Conservation (phyloP, 148 eudicot genomes). For the Diospyros lotus region DNA sequence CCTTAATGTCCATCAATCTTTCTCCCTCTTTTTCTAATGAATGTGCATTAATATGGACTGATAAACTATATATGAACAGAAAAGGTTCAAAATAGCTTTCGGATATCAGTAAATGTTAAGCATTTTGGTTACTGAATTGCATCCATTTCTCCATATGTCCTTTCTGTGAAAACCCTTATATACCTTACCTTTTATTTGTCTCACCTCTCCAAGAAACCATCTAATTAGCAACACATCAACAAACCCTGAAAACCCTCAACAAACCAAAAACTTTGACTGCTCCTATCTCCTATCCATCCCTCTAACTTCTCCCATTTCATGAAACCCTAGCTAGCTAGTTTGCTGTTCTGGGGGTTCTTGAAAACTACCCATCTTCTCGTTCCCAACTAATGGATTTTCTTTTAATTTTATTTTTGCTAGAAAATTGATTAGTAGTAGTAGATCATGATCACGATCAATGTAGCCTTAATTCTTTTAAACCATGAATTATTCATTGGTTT, state of each 20-base stretch:
- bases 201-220: slow-evolving; percentile 31
- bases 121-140: slow-evolving; percentile 17
- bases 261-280: slow-evolving; percentile 48
- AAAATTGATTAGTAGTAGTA: slow-evolving; percentile 37
- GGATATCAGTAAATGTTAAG: slow-evolving; percentile 16
- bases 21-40: background rate
- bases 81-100: slow-evolving; percentile 24
- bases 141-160: slow-evolving; percentile 19
- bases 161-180: slow-evolving; percentile 26
- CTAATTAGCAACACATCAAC: slow-evolving; percentile 25
- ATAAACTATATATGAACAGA: background rate
- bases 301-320: slow-evolving; percentile 10
- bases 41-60: background rate
- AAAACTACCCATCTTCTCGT: background rate
- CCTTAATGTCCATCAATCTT: background rate
- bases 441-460: slow-evolving; percentile 18
- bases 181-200: slow-evolving; percentile 8
- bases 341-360: no score
- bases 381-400: no score
- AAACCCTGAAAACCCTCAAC: slow-evolving; percentile 40
- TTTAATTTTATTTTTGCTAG: background rate
- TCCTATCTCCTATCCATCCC: slow-evolving; percentile 34
- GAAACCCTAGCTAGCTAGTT: background rate
- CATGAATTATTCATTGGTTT: background rate
- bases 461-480: no score